Base-by-base conservation (phyloP, 345 rosid species). In the Tarenaya hassleriana region DNA sequence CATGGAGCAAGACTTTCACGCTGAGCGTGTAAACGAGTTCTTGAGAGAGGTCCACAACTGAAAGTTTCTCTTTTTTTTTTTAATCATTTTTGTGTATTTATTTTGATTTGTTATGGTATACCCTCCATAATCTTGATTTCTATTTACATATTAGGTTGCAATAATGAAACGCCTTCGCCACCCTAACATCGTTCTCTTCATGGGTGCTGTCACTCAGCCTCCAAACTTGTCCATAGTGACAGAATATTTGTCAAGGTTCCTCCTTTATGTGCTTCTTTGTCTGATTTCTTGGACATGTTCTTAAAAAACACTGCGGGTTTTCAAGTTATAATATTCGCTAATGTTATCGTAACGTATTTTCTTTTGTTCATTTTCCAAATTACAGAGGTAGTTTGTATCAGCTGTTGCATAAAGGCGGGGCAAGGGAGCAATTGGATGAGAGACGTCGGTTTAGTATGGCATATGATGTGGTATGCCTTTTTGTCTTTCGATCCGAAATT, bases 131-230 rank as follows among this genome's bases (percentile, higher is more conserved):
- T 56, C 60, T 63, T 68, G 47, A 47, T 58, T 14, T 56, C 14
- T 34, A n/a, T 52, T 35, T 61, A 6, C 33, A 60, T 68, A 31
- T 42, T 64, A 94, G 99, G 99, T 94, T 76, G 77, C 95, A 41
- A 86, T 94, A 67, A 94, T 94, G 99, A 94, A 88, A 73, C 83
- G 97, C 40, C 72, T 94, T 46, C 83, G 97, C 52, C 99, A 94
- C 77, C 99, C 99, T 63, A 94, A 94, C 63, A 94, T 94, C 62
- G 99, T 88, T 76, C 95, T 94, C 47, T 94, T 88, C 57, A 94
- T 94, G 99, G 99, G 99, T 16, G 99, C 97, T 0, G 99, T 94
- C 64, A 86, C 95, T 55, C 85, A 80, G 68, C 97, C 99, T 45
- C 97, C 97, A 34, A 86, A 86, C 69, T 75, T 94, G 75, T 88